These are phyloP conservation scores for Telfairia occidentalis DNA, from an alignment of 331 rosid genomes.

Conservation along the genomic window DNA sequence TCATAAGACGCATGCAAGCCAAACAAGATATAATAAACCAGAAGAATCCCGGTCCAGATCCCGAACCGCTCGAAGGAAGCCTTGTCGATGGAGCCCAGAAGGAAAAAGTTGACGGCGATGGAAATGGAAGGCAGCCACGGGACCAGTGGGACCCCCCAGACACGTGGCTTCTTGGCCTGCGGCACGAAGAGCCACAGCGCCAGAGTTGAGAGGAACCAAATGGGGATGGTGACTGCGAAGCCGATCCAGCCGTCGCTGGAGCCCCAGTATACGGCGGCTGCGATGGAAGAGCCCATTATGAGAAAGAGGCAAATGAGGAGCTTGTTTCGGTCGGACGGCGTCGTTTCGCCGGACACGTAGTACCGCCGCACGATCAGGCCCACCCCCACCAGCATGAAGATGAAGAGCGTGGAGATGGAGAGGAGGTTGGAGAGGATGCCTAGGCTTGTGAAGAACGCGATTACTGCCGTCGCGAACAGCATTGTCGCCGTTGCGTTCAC, in stretches of 20 bases:
- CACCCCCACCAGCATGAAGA: slow-evolving; percentile 51
- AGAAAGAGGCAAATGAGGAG: slow-evolving; percentile 24
- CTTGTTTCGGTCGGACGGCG: slow-evolving; percentile 19
- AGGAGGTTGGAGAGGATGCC: slow-evolving; percentile 36
- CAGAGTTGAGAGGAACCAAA: slow-evolving; percentile 39
- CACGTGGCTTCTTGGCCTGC: slow-evolving; percentile 33
- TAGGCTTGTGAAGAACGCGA: slow-evolving; percentile 58
- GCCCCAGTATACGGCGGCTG: slow-evolving; percentile 32
- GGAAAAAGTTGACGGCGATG: slow-evolving; percentile 47
- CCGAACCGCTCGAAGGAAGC: slow-evolving; percentile 43
- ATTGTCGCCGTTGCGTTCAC: slow-evolving; percentile 56
- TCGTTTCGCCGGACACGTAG: slow-evolving; percentile 35
- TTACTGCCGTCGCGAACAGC: slow-evolving; percentile 44
- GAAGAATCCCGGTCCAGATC: slow-evolving; percentile 34
- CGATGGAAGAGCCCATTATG: slow-evolving; percentile 32
- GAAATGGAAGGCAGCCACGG: slow-evolving; percentile 57
- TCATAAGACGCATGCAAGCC: slow-evolving; percentile 76
- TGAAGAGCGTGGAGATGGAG: slow-evolving; percentile 54
- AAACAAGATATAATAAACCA: slow-evolving; percentile 39
- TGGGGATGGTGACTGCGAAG: slow-evolving; percentile 21
- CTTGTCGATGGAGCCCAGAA: slow-evolving; percentile 57
- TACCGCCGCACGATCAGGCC: slow-evolving; percentile 52
- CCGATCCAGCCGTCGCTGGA: slow-evolving; percentile 33
- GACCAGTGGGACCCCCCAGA: slow-evolving; percentile 64
- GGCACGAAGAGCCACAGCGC: slow-evolving; percentile 45